Percentiles rank a stretch among this genome's conserved stretches.
Conservation (phyloP, 805 yeast genomes). For the Sugiyamaella floridensis region DNA sequence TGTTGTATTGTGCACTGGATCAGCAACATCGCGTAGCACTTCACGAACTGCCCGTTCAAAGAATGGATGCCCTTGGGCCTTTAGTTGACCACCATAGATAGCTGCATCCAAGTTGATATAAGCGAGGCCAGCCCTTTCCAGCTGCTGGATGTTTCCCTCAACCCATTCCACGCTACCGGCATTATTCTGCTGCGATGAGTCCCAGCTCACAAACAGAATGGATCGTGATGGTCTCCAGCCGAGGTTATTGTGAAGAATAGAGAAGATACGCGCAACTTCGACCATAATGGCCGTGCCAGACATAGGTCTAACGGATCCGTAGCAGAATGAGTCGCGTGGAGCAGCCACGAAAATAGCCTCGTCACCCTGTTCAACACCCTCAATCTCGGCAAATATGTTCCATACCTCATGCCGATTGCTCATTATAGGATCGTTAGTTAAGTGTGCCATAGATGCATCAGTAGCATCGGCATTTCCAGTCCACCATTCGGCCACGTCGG, state of each 20-base stretch:
- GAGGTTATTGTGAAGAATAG: slow-evolving; percentile 52
- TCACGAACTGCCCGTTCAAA: slow-evolving; percentile 43
- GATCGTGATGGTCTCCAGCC: slow-evolving; percentile 82
- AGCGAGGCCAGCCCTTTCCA: slow-evolving; percentile 55
- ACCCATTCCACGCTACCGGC: slow-evolving; percentile 84
- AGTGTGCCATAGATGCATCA: slow-evolving; percentile 23
- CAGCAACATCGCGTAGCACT: slow-evolving; percentile 30
- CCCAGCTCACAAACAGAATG: slow-evolving; percentile 76
- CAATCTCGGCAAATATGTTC: slow-evolving; percentile 72
- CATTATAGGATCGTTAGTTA: slow-evolving; percentile 37
- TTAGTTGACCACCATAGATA: slow-evolving; percentile 45
- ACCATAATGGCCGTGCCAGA: slow-evolving; percentile 70
- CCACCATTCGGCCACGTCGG: slow-evolving; percentile 36
- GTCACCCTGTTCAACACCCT: slow-evolving; percentile 73
- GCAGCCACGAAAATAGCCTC: slow-evolving; percentile 76
- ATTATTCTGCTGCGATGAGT: slow-evolving; percentile 68
- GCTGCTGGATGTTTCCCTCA: slow-evolving; percentile 45
- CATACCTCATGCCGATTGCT: slow-evolving; percentile 56
- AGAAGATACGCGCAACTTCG: slow-evolving; percentile 63
- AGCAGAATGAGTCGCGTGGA: slow-evolving; percentile 66
- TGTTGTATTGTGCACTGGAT: slow-evolving; percentile 15
- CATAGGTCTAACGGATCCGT: slow-evolving; percentile 65
- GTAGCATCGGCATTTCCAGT: slow-evolving; percentile 33
- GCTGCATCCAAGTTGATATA: slow-evolving; percentile 70
- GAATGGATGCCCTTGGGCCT: slow-evolving; percentile 59